phyloP scores from a whole-genome alignment of 2,329 filamentous ascomycete genomes.

The Neofusicoccum umdonicola region DNA sequence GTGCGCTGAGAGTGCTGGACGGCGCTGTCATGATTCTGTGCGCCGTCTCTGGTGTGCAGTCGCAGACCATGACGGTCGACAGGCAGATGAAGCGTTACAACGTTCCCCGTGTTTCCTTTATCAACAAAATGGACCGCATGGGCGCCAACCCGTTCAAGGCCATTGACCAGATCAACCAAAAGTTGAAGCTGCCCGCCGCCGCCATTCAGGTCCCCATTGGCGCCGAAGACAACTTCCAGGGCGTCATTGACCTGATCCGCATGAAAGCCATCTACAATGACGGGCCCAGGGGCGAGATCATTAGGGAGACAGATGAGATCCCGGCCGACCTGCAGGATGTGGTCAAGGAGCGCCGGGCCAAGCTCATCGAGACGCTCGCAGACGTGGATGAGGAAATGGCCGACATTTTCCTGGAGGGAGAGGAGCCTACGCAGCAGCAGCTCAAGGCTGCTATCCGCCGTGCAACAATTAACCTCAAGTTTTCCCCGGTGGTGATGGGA shows the following conservation, averaged over 20 bases:
- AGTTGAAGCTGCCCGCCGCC: constrained; percentile 88
- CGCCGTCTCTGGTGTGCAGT: constrained; percentile 94
- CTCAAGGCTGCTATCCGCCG: constrained; percentile 90
- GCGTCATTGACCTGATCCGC: constrained; percentile 85
- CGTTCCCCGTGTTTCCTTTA: constrained; percentile 88
- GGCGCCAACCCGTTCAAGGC: constrained; percentile 97
- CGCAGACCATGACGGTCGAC: constrained; percentile 96
- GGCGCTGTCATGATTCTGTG: constrained; percentile 98
- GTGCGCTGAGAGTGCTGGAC: constrained; percentile 89
- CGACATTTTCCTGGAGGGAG: constrained; percentile 88
- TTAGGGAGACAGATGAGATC: constrained; percentile 75
- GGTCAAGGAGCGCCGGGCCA: constrained; percentile 76
- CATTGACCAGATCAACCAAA: constrained; percentile 94
- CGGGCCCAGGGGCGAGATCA: constrained; percentile 71
- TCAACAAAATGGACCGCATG: constrained; percentile 99
- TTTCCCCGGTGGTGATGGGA: constrained; percentile 94
- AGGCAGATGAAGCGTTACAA: constrained; percentile 99
- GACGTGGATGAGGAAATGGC: constrained; percentile 98
- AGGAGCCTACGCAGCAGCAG: constrained; percentile 73
- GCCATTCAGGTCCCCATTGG: constrained; percentile 95
- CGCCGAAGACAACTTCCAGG: constrained; percentile 84
- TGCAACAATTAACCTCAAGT: constrained; percentile 84
- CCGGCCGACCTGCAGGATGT: constrained; percentile 75
- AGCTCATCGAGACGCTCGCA: constrained; percentile 89
- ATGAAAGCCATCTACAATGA: constrained; percentile 96